phyloP scores from a whole-genome alignment of 2,329 filamentous ascomycete species.

The Rutstroemia sydowiana region DNA sequence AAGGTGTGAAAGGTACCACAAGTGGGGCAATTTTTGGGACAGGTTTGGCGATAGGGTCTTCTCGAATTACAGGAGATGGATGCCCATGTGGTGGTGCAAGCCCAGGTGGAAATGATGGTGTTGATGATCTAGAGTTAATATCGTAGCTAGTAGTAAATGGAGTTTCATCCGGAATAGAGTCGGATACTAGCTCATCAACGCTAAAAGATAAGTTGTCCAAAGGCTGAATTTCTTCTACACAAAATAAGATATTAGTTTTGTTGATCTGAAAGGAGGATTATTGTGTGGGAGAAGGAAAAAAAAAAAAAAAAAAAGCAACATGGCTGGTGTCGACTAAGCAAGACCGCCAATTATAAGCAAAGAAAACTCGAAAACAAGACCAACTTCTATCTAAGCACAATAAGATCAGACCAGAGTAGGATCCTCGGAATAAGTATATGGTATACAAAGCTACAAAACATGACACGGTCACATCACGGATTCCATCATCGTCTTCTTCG shows the following conservation, averaged over 20 bases:
- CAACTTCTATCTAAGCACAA: not conserved
- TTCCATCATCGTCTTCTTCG: conserved; percentile 60
- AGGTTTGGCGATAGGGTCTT: conserved; percentile 22
- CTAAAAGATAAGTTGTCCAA: conserved; percentile 50
- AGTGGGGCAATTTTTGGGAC: conserved; percentile 23
- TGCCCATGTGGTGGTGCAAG: conserved; percentile 33
- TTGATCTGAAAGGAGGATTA: no score
- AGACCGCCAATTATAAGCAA: no score
- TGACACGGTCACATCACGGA: conserved; percentile 41
- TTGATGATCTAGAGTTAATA: conserved; percentile 27
- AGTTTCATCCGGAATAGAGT: conserved; percentile 32
- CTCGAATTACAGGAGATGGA: conserved; percentile 28
- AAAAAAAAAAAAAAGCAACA: not conserved
- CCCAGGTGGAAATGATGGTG: conserved; percentile 41
- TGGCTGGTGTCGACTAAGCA: not conserved
- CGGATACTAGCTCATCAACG: conserved; percentile 62
- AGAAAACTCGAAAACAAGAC: no score
- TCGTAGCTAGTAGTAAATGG: conserved; percentile 13
- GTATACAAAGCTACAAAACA: conserved; percentile 18
- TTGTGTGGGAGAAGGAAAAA: no score
- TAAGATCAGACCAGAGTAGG: no score
- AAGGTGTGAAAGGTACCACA: conserved; percentile 26
- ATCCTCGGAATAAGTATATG: no score
- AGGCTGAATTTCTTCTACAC: conserved; percentile 54
- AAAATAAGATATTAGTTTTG: conserved; percentile 25